These are phyloP conservation scores for Cyberlindnera maclurae DNA, from an alignment of 805 yeast species.

Conservation along the genomic window DNA sequence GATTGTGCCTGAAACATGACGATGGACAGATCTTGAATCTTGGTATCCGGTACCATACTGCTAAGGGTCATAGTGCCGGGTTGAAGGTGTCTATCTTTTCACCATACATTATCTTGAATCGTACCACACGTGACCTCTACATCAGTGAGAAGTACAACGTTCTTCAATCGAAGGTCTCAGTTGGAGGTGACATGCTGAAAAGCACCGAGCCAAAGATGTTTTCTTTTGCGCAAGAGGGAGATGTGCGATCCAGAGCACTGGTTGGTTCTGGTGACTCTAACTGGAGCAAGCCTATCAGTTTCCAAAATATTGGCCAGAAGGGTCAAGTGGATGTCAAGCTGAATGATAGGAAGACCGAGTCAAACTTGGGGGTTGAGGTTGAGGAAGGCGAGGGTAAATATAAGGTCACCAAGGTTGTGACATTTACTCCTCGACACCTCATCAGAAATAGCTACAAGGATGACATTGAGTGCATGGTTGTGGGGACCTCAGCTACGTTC, in stretches of 20 bases:
- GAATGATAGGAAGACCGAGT: constrained; percentile 48
- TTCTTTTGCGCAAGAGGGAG: constrained; percentile 61
- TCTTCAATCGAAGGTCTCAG: constrained; percentile 36
- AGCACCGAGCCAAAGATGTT: constrained; percentile 65
- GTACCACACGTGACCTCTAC: constrained; percentile 61
- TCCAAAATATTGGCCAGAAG: constrained; percentile 86
- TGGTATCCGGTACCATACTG: constrained; percentile 53
- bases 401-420: constrained; percentile 66
- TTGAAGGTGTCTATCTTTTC: constrained; percentile 65
- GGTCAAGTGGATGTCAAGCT: constrained; percentile 48
- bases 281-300: constrained; percentile 68
- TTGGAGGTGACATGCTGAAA: constrained; percentile 24
- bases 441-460: constrained; percentile 54
- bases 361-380: constrained; percentile 67
- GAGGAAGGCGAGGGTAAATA: constrained; percentile 84
- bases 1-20: constrained; percentile 43
- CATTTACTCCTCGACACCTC: constrained; percentile 77
- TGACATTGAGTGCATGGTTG: constrained; percentile 55
- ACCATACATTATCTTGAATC: constrained; percentile 78
- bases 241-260: constrained; percentile 58
- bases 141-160: constrained; percentile 49
- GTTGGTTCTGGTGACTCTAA: constrained; percentile 61
- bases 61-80: constrained; percentile 48
- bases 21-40: constrained; percentile 66
- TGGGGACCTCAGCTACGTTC: constrained; percentile 50